These are phyloP conservation scores for Trametes cubensis DNA, from an alignment of 768 basidiomycete genomes.

Conservation along the genomic window DNA sequence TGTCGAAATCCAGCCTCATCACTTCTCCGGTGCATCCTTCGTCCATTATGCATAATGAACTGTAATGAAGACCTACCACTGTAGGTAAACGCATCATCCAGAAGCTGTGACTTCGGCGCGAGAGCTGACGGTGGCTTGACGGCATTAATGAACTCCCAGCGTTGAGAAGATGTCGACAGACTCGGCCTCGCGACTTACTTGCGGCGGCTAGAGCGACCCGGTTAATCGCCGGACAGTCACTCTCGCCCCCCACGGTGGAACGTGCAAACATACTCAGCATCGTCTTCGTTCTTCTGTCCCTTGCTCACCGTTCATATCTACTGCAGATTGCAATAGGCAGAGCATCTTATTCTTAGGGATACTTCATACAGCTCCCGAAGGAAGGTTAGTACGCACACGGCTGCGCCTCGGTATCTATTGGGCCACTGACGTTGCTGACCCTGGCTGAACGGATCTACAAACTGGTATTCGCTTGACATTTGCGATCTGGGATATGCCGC, in stretches of 20 bases:
- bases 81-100: background rate
- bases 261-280: background rate
- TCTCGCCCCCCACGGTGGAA: slow-evolving; percentile 10
- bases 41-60: slow-evolving; percentile 23
- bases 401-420: slow-evolving; percentile 3
- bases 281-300: slow-evolving; percentile 19
- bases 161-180: slow-evolving; percentile 16
- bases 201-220: slow-evolving; percentile 12
- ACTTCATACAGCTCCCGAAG: background rate
- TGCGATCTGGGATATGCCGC: slow-evolving; percentile 4
- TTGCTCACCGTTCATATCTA: slow-evolving; percentile 18
- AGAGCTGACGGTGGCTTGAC: slow-evolving; percentile 14
- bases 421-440: slow-evolving; percentile 4
- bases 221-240: slow-evolving; percentile 20
- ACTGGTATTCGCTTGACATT: slow-evolving; percentile 10
- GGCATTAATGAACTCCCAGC: slow-evolving; percentile 17
- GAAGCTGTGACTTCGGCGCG: slow-evolving; percentile 2
- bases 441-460: slow-evolving; percentile 13
- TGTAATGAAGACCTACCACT: slow-evolving; percentile 15
- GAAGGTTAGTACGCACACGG: background rate
- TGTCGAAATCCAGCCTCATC: slow-evolving; percentile 7
- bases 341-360: background rate
- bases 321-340: background rate
- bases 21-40: slow-evolving; percentile 14
- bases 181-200: slow-evolving; percentile 10